Percentiles rank a stretch among this genome's conserved stretches.
These are phyloP conservation scores for Volutella citrinella DNA, from an alignment of 2,329 filamentous ascomycete genomes.

Conservation along the genomic window DNA sequence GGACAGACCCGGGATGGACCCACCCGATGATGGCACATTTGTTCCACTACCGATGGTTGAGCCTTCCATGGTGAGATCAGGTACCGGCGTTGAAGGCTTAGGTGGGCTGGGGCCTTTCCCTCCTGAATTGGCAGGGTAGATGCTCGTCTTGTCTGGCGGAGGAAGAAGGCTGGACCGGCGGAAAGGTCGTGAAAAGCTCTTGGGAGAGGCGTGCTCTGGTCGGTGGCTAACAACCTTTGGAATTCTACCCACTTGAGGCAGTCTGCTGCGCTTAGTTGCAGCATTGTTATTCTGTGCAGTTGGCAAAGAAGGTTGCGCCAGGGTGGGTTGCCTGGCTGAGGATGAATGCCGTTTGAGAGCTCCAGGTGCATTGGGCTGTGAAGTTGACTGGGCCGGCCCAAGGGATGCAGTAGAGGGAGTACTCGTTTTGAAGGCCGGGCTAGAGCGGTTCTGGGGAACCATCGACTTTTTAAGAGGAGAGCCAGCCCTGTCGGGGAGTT, in stretches of 20 bases:
- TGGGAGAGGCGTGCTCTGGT: conserved; percentile 64
- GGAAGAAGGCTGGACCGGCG: conserved; percentile 47
- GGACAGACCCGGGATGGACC: conserved; percentile 28
- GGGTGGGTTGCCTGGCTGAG: no score
- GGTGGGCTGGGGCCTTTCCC: conserved; percentile 48
- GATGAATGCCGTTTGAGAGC: no score
- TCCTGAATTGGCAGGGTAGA: conserved; percentile 35
- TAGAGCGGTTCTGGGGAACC: no score
- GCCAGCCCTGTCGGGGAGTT: no score
- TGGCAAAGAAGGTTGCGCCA: no score
- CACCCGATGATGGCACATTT: conserved; percentile 27
- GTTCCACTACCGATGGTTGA: conserved; percentile 31
- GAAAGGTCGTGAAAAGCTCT: conserved; percentile 86
- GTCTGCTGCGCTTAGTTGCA: conserved; percentile 61
- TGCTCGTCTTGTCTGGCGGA: conserved; percentile 26
- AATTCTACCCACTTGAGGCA: conserved; percentile 82
- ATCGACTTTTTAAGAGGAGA: no score
- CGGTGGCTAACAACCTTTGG: conserved; percentile 74
- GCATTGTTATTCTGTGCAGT: no score
- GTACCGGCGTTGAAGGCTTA: conserved; percentile 34
- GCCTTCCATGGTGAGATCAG: conserved; percentile 36
- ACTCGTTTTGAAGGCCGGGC: no score
- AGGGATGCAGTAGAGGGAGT: no score
- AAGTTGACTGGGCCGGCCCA: no score
- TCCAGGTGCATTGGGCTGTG: no score